Percentiles rank a stretch among this genome's conserved stretches.
These are phyloP conservation scores for Protomyces arabidopsidicola DNA, from an alignment of 1,139 yeast species.

Conservation along the genomic window DNA sequence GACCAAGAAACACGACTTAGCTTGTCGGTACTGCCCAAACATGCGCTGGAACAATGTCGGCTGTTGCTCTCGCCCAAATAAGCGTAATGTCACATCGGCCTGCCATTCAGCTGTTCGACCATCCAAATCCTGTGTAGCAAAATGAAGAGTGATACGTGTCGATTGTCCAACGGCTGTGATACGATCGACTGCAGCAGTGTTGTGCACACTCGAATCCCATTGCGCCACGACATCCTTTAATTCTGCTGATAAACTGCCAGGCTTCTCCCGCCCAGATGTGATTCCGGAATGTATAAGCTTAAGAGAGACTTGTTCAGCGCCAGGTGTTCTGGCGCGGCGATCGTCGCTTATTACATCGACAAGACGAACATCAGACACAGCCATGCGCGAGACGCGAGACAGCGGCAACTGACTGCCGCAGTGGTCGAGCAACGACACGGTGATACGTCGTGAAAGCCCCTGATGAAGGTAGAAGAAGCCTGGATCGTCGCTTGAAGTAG, in stretches of 20 bases:
- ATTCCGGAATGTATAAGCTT: slow-evolving; percentile 8
- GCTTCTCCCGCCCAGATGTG: neutral
- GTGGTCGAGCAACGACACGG: slow-evolving; percentile 32
- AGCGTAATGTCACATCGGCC: neutral
- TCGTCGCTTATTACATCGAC: neutral
- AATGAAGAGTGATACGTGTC: neutral
- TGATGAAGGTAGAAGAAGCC: slow-evolving; percentile 35
- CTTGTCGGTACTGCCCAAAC: slow-evolving; percentile 25
- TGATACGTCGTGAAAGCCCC: slow-evolving; percentile 38
- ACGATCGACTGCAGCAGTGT: slow-evolving; percentile 29
- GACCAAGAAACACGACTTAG: slow-evolving; percentile 31
- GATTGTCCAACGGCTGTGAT: slow-evolving; percentile 1
- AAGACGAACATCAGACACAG: neutral
- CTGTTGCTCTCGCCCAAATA: slow-evolving; percentile 9
- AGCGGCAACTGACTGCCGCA: slow-evolving; percentile 29
- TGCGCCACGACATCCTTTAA: slow-evolving; percentile 5
- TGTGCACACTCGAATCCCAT: slow-evolving; percentile 34
- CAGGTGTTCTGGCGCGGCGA: neutral
- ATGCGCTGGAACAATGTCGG: slow-evolving; percentile 15
- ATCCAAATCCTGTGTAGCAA: neutral
- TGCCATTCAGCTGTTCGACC: neutral
- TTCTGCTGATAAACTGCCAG: neutral
- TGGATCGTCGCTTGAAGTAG: slow-evolving; percentile 27
- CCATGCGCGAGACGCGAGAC: slow-evolving; percentile 16
- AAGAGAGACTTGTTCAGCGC: neutral